A percentile compares a stretch with the other conserved stretches of the same genome.
Conservation (phyloP, 768 basidiomycete species). For the Pleurotus cornucopiae region DNA sequence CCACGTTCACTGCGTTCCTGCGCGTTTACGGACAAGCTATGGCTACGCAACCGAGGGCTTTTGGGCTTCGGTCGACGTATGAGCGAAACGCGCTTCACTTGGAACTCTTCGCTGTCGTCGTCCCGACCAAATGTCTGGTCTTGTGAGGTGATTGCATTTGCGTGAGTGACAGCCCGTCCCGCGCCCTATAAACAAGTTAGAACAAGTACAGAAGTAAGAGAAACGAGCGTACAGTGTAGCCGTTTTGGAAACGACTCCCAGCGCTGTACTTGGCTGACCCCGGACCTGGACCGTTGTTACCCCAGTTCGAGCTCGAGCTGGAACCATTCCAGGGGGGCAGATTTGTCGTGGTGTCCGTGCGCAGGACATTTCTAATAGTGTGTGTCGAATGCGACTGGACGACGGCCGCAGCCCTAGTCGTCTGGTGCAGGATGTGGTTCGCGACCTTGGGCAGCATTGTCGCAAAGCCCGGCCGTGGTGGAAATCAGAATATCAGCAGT, state of each 20-base stretch:
- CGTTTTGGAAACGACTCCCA: conserved; percentile 66
- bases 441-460: conserved; percentile 82
- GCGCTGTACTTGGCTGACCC: conserved; percentile 71
- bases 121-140: conserved; percentile 42
- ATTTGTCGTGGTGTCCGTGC: conserved; percentile 39
- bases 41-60: conserved; percentile 47
- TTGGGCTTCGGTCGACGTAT: conserved; percentile 21
- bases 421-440: conserved; percentile 71
- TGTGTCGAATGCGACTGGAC: conserved; percentile 67
- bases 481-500: too few relatives aligned
- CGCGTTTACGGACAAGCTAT: conserved; percentile 50
- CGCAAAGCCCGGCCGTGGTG: conserved; percentile 8
- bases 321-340: conserved; percentile 39
- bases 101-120: conserved; percentile 58
- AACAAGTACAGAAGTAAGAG: conserved; percentile 1
- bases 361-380: conserved; percentile 74
- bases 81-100: conserved; percentile 24
- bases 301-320: conserved; percentile 44
- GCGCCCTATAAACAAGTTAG: conserved; percentile 41
- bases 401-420: conserved; percentile 69
- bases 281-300: conserved; percentile 56
- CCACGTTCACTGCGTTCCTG: conserved; percentile 35
- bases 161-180: conserved; percentile 70
- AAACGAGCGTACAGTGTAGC: conserved; percentile 52
- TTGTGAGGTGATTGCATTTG: conserved; percentile 53